Evolutionary conservation across 1,284 basidiomycete genomes (phyloP).

Genomic region (Tilletiopsis washingtonensis): DNA sequence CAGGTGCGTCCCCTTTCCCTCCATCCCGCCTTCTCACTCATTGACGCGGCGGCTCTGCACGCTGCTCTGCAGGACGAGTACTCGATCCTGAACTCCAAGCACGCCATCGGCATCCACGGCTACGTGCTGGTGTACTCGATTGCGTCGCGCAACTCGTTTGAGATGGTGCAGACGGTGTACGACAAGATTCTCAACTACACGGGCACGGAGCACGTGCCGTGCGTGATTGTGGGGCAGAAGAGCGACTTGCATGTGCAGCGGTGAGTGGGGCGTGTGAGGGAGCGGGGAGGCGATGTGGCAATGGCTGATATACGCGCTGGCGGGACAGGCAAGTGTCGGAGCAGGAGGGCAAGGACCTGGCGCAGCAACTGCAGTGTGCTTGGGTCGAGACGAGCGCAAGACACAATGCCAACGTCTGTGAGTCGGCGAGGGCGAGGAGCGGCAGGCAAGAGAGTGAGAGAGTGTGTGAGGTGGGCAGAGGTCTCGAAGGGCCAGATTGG

Average conservation of each 20-base stretch:
- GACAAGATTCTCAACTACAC: conserved; percentile 97
- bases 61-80: conserved; percentile 67
- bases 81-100: conserved; percentile 70
- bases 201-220: conserved; percentile 79
- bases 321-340: conserved; percentile 37
- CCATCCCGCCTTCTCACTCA: not conserved
- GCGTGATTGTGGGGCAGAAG: conserved; percentile 95
- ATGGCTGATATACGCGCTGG: too few species aligned
- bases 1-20: conserved; percentile 50
- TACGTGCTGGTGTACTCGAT: conserved; percentile 92
- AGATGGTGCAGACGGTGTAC: conserved; percentile 89
- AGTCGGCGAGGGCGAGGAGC: conserved; percentile 1
- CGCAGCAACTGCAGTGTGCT: conserved; percentile 34
- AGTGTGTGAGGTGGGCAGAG: too few species aligned
- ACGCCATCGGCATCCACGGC: conserved; percentile 73
- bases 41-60: not conserved
- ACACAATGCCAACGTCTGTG: conserved; percentile 43
- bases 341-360: conserved; percentile 43
- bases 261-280: too few species aligned
- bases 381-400: conserved; percentile 45
- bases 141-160: conserved; percentile 81
- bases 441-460: too few species aligned
- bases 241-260: conserved; percentile 70
- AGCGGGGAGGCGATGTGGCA: too few species aligned
- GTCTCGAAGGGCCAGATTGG: too few species aligned